phyloP scores from a whole-genome alignment of 805 yeast genomes.

The Hagleromyces aurorensis region DNA sequence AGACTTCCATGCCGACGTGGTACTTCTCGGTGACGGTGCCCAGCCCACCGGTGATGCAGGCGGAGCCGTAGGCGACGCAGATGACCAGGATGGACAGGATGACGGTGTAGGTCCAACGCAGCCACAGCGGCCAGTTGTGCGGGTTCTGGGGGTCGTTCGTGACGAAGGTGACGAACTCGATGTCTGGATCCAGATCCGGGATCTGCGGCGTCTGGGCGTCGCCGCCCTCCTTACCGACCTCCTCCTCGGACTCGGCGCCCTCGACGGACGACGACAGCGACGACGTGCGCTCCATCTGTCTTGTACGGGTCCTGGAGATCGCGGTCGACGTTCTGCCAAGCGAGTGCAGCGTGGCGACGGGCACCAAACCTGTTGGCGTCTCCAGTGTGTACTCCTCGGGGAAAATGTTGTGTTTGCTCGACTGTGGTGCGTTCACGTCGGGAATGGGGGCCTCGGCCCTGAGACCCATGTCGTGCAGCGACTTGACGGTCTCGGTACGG shows the following conservation, averaged over 20 bases:
- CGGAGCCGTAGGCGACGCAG: slow-evolving; percentile 88
- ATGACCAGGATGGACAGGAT: slow-evolving; percentile 66
- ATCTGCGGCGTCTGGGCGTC: slow-evolving; percentile 21
- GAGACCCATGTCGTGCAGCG: slow-evolving; percentile 57
- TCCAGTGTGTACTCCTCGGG: slow-evolving; percentile 91
- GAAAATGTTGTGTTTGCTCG: slow-evolving; percentile 57
- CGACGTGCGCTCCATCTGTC: slow-evolving; percentile 23
- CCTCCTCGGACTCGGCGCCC: slow-evolving; percentile 11
- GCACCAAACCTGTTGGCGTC: slow-evolving; percentile 83
- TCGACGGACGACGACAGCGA: slow-evolving; percentile 26
- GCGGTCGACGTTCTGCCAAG: slow-evolving; percentile 48
- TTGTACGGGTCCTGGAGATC: slow-evolving; percentile 33
- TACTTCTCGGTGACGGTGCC: slow-evolving; percentile 57
- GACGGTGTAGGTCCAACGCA: slow-evolving; percentile 62
- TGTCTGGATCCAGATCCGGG: slow-evolving; percentile 48
- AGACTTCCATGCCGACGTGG: slow-evolving; percentile 68
- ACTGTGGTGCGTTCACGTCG: slow-evolving; percentile 50
- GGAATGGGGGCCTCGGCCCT: slow-evolving; percentile 45
- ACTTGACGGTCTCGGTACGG: slow-evolving; percentile 66
- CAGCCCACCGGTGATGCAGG: slow-evolving; percentile 83
- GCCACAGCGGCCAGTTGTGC: slow-evolving; percentile 60
- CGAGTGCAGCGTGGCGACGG: slow-evolving; percentile 59
- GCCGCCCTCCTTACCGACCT: slow-evolving; percentile 21
- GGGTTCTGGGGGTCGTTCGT: slow-evolving; percentile 85
- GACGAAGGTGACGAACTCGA: slow-evolving; percentile 78